Percentiles rank a stretch among this genome's conserved stretches.
Conservation (phyloP, 495 filamentous ascomycete genomes). For the Hamigera avellanea region DNA sequence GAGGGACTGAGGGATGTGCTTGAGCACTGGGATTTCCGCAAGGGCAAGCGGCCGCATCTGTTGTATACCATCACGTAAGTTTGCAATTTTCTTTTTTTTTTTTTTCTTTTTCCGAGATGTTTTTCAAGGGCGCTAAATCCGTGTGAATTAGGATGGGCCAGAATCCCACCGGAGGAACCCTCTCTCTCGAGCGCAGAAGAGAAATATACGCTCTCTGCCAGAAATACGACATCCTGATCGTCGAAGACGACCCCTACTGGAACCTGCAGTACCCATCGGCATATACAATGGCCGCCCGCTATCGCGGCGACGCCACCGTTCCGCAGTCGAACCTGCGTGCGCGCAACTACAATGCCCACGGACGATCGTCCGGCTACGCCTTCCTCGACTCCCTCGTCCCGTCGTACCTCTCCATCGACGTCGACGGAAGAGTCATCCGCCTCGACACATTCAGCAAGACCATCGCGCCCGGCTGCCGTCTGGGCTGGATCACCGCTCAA, state of each 20-base stretch:
- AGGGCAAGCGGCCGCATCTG: slow-evolving; percentile 65
- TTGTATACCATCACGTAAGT: slow-evolving; percentile 87
- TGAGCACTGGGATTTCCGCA: slow-evolving; percentile 64
- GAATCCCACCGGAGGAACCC: slow-evolving; percentile 73
- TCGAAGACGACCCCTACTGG: slow-evolving; percentile 97
- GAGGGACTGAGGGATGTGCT: slow-evolving; percentile 64
- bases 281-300: slow-evolving; percentile 20
- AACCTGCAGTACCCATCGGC: slow-evolving; percentile 80
- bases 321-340: slow-evolving; percentile 6
- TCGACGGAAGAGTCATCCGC: slow-evolving; percentile 76
- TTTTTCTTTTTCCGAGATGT: too few species aligned
- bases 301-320: slow-evolving; percentile 14
- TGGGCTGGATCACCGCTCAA: slow-evolving; percentile 75
- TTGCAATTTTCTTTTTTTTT: not conserved
- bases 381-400: slow-evolving; percentile 82
- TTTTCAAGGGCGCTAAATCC: too few species aligned
- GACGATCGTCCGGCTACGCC: slow-evolving; percentile 54
- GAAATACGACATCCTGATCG: slow-evolving; percentile 79
- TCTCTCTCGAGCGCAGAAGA: slow-evolving; percentile 57
- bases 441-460: slow-evolving; percentile 80
- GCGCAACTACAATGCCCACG: slow-evolving; percentile 33
- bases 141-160: slow-evolving; percentile 62
- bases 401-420: slow-evolving; percentile 64
- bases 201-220: slow-evolving; percentile 73
- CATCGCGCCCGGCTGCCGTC: slow-evolving; percentile 60